Percentiles rank a stretch among this genome's conserved stretches.
Evolutionary conservation across 1,284 basidiomycete species (phyloP).

Genomic region (Porodaedalea pini): DNA sequence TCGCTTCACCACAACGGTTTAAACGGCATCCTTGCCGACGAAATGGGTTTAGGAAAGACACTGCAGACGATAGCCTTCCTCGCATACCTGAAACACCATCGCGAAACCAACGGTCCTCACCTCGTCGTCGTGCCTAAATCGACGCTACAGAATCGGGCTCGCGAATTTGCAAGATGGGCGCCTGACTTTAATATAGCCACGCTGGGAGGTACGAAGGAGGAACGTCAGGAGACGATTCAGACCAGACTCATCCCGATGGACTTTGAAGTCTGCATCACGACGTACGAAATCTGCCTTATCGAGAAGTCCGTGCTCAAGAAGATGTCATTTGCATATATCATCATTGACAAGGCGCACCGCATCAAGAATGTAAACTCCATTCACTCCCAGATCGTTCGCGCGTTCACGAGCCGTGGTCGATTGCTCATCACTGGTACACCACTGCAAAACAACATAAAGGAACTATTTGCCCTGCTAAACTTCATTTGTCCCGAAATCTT

Average conservation of each 20-base stretch:
- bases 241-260: slow-evolving; percentile 79
- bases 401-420: slow-evolving; percentile 85
- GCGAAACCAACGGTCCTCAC: slow-evolving; percentile 77
- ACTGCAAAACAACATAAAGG: slow-evolving; percentile 96
- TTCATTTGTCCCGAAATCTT: slow-evolving; percentile 89
- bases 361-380: slow-evolving; percentile 99
- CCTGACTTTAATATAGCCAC: slow-evolving; percentile 88
- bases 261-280: slow-evolving; percentile 94
- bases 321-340: slow-evolving; percentile 96
- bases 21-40: slow-evolving; percentile 91
- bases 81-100: slow-evolving; percentile 88
- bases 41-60: slow-evolving; percentile 98
- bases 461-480: slow-evolving; percentile 93
- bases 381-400: slow-evolving; percentile 92
- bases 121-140: slow-evolving; percentile 97
- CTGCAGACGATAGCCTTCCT: slow-evolving; percentile 98
- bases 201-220: slow-evolving; percentile 91
- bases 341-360: slow-evolving; percentile 97
- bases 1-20: slow-evolving; percentile 89
- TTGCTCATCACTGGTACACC: slow-evolving; percentile 97
- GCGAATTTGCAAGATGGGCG: slow-evolving; percentile 92
- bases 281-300: slow-evolving; percentile 96
- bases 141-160: slow-evolving; percentile 96
- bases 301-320: slow-evolving; percentile 91
- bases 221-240: slow-evolving; percentile 80